These are phyloP conservation scores for Melastoma malabathricum DNA, from an alignment of 345 rosid species.

Conservation along the genomic window DNA sequence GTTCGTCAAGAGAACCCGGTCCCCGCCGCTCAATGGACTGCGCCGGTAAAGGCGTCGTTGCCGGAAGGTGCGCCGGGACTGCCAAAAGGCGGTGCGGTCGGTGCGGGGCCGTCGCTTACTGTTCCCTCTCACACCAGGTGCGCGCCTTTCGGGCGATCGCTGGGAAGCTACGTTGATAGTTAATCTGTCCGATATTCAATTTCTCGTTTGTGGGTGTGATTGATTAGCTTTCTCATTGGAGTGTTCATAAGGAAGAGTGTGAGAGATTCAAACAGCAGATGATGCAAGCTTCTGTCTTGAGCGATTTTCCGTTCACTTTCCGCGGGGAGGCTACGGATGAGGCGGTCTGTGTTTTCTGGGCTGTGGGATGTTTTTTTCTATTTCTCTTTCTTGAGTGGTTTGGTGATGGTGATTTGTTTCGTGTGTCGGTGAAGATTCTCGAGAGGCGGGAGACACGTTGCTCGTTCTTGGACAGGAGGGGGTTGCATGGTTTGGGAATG, in stretches of 20 bases:
- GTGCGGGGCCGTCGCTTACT: slow-evolving; percentile 75
- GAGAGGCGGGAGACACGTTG: slow-evolving; percentile 26
- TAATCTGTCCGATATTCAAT: too few species aligned
- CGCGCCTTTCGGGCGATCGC: too few species aligned
- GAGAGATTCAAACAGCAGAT: slow-evolving; percentile 67
- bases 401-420: too few species aligned
- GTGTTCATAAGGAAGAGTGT: slow-evolving; percentile 69
- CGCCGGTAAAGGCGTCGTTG: slow-evolving; percentile 48
- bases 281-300: slow-evolving; percentile 38
- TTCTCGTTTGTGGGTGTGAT: too few species aligned
- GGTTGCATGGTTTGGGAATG: slow-evolving; percentile 53
- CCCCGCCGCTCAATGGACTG: slow-evolving; percentile 42
- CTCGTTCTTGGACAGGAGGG: slow-evolving; percentile 54
- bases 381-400: background rate
- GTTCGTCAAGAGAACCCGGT: too few species aligned
- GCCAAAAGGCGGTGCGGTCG: slow-evolving; percentile 52
- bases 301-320: slow-evolving; percentile 72
- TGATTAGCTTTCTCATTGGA: slow-evolving; percentile 52
- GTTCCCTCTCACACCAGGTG: slow-evolving; percentile 84
- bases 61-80: slow-evolving; percentile 43
- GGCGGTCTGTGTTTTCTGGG: slow-evolving; percentile 17
- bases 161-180: too few species aligned
- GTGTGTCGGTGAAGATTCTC: too few species aligned
- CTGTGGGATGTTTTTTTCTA: too few species aligned
- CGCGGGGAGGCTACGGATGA: slow-evolving; percentile 48